These are phyloP conservation scores for Vitis hybrid DNA, from an alignment of 177 flowering plant species.

Conservation along the genomic window DNA sequence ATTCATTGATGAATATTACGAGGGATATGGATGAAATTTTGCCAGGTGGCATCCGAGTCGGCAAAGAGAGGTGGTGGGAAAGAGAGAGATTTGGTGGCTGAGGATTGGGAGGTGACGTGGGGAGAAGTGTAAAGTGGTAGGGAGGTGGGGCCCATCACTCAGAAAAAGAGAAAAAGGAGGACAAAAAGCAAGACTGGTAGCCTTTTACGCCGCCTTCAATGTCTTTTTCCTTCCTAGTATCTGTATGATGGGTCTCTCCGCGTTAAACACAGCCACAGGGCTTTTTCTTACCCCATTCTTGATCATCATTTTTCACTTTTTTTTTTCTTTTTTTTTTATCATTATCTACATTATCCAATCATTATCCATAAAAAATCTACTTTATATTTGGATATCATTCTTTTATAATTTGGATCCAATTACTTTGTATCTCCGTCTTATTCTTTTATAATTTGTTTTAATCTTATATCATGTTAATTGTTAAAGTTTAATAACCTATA, in stretches of 20 bases:
- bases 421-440: too few relatives aligned
- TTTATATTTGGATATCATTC: too few relatives aligned
- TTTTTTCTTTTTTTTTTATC: too few relatives aligned
- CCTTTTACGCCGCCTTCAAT: slow-evolving; percentile 27
- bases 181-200: background rate
- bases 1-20: too few relatives aligned
- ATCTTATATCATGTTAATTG: too few relatives aligned
- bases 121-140: slow-evolving; percentile 8
- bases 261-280: background rate
- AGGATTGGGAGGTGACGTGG: slow-evolving; percentile 21
- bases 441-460: too few relatives aligned
- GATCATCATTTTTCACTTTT: too few relatives aligned
- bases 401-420: too few relatives aligned
- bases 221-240: slow-evolving; percentile 11
- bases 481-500: too few relatives aligned
- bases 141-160: background rate
- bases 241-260: background rate
- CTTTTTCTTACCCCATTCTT: too few relatives aligned
- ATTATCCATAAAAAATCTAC: too few relatives aligned
- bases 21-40: background rate
- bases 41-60: slow-evolving; percentile 32
- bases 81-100: slow-evolving; percentile 21
- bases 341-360: too few relatives aligned
- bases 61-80: slow-evolving; percentile 5
- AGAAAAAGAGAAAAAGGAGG: background rate